These are phyloP conservation scores for Ottelia alismoides DNA, from an alignment of 106 monocot species.

Conservation along the genomic window DNA sequence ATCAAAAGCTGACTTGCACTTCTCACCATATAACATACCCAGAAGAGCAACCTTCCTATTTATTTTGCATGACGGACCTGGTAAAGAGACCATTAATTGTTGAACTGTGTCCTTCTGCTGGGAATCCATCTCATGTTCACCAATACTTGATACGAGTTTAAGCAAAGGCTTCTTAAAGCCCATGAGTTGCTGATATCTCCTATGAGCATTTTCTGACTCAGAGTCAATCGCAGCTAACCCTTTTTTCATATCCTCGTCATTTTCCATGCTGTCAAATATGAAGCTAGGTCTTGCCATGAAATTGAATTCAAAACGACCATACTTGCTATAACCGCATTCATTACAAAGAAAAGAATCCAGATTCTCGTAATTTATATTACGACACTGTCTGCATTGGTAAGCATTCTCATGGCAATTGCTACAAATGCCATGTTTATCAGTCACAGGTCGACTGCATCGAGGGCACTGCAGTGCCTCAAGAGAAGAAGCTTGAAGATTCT, in stretches of 20 bases:
- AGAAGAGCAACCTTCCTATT: constrained; percentile 90
- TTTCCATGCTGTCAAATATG: constrained; percentile 89
- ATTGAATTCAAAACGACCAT: constrained; percentile 98
- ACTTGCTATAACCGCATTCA: constrained; percentile 99
- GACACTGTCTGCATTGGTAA: constrained; percentile 93
- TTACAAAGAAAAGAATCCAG: constrained; percentile 98
- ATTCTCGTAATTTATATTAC: constrained; percentile 99
- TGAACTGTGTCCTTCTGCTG: constrained; percentile 96
- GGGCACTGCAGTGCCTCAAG: constrained; percentile 96
- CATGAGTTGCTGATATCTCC: constrained; percentile 93
- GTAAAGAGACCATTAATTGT: constrained; percentile 95
- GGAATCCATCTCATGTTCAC: constrained; percentile 92
- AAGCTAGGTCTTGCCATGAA: constrained; percentile 98
- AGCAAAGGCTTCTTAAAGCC: constrained; percentile 96
- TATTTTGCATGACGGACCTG: constrained; percentile 93
- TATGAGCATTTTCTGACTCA: constrained; percentile 99
- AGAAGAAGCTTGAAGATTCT: constrained; percentile 95
- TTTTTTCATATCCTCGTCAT: constrained; percentile 98
- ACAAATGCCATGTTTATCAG: constrained; percentile 98
- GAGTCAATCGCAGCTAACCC: constrained; percentile 84
- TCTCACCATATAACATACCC: constrained; percentile 93
- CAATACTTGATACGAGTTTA: constrained; percentile 91
- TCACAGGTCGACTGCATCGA: constrained; percentile 86
- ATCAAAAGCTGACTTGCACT: constrained; percentile 99
- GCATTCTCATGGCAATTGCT: constrained; percentile 98